These are phyloP conservation scores for Botrytis deweyae DNA, from an alignment of 2,329 filamentous ascomycete genomes.

Conservation along the genomic window DNA sequence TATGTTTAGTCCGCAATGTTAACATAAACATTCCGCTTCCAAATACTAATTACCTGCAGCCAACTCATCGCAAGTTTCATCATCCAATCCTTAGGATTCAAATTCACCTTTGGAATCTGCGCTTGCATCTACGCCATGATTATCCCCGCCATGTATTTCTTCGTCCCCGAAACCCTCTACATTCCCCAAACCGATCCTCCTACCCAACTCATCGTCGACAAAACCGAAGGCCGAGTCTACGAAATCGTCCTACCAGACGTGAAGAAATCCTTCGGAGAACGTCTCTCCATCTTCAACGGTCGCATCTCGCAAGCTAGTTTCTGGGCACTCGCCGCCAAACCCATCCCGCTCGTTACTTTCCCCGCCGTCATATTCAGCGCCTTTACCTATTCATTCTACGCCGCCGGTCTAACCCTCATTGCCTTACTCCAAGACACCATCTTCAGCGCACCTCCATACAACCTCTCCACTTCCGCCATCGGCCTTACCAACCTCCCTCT, in stretches of 20 bases:
- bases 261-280: slow-evolving; percentile 41
- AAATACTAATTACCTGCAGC: slow-evolving; percentile 29
- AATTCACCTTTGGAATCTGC: slow-evolving; percentile 42
- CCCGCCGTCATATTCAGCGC: slow-evolving; percentile 44
- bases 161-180: slow-evolving; percentile 47
- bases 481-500: slow-evolving; percentile 31
- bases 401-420: slow-evolving; percentile 32
- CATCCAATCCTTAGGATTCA: slow-evolving; percentile 41
- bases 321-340: slow-evolving; percentile 43
- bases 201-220: slow-evolving; percentile 32
- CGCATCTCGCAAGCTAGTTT: slow-evolving; percentile 42
- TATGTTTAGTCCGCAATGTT: slow-evolving; percentile 21
- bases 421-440: slow-evolving; percentile 31
- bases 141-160: slow-evolving; percentile 45
- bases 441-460: slow-evolving; percentile 31
- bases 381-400: slow-evolving; percentile 32
- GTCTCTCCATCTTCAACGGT: slow-evolving; percentile 43
- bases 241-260: slow-evolving; percentile 33
- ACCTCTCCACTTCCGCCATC: slow-evolving; percentile 28
- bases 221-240: slow-evolving; percentile 32
- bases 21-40: too few relatives aligned
- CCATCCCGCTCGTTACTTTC: slow-evolving; percentile 51
- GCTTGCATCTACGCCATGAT: slow-evolving; percentile 46
- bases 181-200: slow-evolving; percentile 21
- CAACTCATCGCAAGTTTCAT: slow-evolving; percentile 46